Conservation (phyloP, 2,329 filamentous ascomycete species). For the Leptographium wingfieldii region DNA sequence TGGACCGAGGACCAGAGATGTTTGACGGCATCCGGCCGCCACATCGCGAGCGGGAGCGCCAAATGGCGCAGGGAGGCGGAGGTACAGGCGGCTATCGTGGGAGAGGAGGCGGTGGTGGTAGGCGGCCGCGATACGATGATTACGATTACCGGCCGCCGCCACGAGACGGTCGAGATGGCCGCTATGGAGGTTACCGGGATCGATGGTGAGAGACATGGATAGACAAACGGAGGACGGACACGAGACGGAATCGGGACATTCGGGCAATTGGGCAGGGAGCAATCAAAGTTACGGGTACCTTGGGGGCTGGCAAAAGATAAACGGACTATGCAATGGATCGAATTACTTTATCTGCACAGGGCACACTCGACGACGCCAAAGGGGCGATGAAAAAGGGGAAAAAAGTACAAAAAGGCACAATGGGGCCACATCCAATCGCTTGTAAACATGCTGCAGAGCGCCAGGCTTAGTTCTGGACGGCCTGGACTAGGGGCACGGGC, state of each 20-base stretch:
- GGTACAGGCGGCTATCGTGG: not conserved
- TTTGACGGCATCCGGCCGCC: conserved; percentile 52
- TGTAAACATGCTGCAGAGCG: not conserved
- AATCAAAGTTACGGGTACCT: too few relatives aligned
- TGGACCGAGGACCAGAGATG: conserved; percentile 61
- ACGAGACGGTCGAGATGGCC: not conserved
- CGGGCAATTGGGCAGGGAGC: not conserved
- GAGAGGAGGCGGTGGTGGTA: conserved; percentile 15
- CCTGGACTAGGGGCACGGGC: conserved; percentile 44
- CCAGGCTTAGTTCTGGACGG: conserved; percentile 6
- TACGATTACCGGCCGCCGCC: conserved; percentile 8
- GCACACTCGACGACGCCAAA: too few relatives aligned
- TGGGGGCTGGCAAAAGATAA: too few relatives aligned
- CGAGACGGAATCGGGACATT: not conserved
- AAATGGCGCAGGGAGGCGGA: conserved; percentile 21
- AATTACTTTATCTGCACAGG: too few relatives aligned
- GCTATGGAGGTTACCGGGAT: not conserved
- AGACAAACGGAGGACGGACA: not conserved
- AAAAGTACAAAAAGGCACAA: too few relatives aligned
- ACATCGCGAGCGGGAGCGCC: conserved; percentile 33
- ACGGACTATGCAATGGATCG: too few relatives aligned
- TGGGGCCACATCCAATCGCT: too few relatives aligned
- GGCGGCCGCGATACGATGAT: conserved; percentile 8
- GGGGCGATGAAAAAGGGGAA: too few relatives aligned
- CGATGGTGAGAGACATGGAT: not conserved